Evolutionary conservation across 257 asterid species (phyloP).

Genomic region (Marsdenia floribunda): DNA sequence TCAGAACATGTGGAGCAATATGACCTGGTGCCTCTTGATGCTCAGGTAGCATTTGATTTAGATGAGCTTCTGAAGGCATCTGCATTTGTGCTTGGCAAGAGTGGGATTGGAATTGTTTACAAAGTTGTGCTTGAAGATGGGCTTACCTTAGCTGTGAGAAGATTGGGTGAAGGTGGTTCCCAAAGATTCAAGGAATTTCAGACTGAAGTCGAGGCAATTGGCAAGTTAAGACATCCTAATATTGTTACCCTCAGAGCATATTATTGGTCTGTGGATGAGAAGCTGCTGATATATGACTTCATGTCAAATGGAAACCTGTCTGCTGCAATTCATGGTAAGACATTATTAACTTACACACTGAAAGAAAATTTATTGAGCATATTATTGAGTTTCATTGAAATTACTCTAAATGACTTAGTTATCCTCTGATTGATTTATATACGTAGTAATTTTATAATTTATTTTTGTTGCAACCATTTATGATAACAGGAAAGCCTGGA

Average conservation of each 20-base stretch:
- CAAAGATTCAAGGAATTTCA: slow-evolving; percentile 86
- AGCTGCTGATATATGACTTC: slow-evolving; percentile 73
- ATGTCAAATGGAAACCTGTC: slow-evolving; percentile 80
- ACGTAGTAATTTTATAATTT: not conserved
- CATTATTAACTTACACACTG: not conserved
- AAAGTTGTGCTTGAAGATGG: slow-evolving; percentile 92
- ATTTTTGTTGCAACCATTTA: not conserved
- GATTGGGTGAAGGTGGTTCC: slow-evolving; percentile 92
- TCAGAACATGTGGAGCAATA: slow-evolving; percentile 68
- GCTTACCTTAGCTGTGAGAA: slow-evolving; percentile 66
- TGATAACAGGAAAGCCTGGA: slow-evolving; percentile 62
- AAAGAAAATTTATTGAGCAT: no score
- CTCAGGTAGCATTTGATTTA: slow-evolving; percentile 66
- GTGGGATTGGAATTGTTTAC: slow-evolving; percentile 84
- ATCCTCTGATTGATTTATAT: not conserved
- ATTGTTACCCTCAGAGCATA: slow-evolving; percentile 73
- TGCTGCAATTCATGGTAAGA: slow-evolving; percentile 72
- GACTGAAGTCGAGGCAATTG: slow-evolving; percentile 86
- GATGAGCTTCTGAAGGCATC: slow-evolving; percentile 92
- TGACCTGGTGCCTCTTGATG: slow-evolving; percentile 67
- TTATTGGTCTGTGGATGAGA: slow-evolving; percentile 94
- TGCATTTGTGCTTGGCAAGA: slow-evolving; percentile 87
- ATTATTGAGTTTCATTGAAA: not conserved
- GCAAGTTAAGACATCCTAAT: slow-evolving; percentile 78
- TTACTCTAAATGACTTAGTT: not conserved